phyloP scores from a whole-genome alignment of 2,329 filamentous ascomycete species.

The Onygena corvina region DNA sequence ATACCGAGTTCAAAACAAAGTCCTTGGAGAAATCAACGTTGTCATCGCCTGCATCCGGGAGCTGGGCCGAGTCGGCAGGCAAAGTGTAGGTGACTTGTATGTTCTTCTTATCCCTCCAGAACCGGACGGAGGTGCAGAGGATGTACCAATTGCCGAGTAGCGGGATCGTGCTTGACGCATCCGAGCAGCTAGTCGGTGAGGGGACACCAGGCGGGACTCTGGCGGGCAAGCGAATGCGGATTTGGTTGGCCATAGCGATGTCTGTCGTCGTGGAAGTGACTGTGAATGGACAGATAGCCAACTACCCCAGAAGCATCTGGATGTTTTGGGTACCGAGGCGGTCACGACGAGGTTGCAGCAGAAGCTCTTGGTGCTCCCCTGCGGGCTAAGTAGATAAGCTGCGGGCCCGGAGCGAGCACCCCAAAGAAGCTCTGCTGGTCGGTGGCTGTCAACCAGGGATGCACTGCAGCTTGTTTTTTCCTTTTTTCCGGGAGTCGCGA shows the following conservation, averaged over 20 bases:
- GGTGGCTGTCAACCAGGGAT: no score
- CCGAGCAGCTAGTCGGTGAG: not conserved
- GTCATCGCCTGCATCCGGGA: not conserved
- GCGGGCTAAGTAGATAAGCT: not conserved
- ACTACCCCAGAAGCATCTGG: no score
- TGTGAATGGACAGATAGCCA: no score
- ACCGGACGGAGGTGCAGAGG: not conserved
- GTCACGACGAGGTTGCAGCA: not conserved
- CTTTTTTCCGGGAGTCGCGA: no score
- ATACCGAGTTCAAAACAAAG: not conserved
- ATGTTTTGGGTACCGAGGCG: not conserved
- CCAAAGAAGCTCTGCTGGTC: no score
- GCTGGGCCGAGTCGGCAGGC: not conserved
- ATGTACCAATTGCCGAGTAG: not conserved
- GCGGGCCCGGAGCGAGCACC: not conserved
- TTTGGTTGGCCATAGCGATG: not conserved
- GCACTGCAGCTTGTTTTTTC: no score
- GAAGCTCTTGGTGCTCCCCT: not conserved
- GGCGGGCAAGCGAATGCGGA: not conserved
- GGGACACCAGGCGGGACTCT: not conserved
- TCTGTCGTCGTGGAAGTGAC: no score
- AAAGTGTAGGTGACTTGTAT: not conserved
- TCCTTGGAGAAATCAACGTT: constrained; percentile 1
- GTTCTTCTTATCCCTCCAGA: not conserved
- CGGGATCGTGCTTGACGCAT: not conserved